Base-by-base conservation (phyloP, 2,329 filamentous ascomycete species). In the Xylariaceae sp. region DNA sequence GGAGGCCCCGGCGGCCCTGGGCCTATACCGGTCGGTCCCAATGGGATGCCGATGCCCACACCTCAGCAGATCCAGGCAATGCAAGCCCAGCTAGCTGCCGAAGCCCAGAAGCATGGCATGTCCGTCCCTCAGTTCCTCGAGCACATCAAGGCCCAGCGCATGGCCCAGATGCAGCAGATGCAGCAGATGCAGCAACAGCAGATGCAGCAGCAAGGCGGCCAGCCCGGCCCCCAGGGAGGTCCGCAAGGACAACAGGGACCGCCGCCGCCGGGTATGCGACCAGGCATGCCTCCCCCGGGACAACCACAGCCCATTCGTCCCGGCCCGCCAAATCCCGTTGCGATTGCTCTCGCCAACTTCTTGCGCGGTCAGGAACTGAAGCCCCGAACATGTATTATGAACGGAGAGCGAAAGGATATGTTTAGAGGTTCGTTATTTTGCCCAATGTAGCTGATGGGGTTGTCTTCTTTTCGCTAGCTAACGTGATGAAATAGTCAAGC, bases 351-450 rank as follows among this genome's bases (percentile, higher is more conserved):
- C 38, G 94, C 92, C 51, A 83, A 87, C 57, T 98, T 94, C 66
- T 69, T 98, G 43, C 81, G 81, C 52, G 65, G 75, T 42, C 89
- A 96, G 66, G 78, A 92, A 43, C 68, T 98, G 50, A 98, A 98
- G 74, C 74, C 78, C 13, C 76, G 92, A 48, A 96, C 89, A 13
- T 90, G 86, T 61, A 94, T 98, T 49, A 76, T 97, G 50, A 89
- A 96, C 51, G 92, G 92, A 55, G 89, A 96, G 73, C 79, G 92
- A 56, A 97, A 95, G 68, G 90, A 98, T 51, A 94, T 98, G 86
- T 97, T 98, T 66, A 85, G 83, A 74, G 88, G 88, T 90, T 38
- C 33, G 37, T 41, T 11, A 24, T 24, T 11, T 30, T 31, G 33
- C n/a, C 30, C 12, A 29, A 16, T 33, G 14, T 17, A 19, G 14